These are phyloP conservation scores for Sugiyamaella japonica DNA, from an alignment of 1,139 yeast species.

Conservation along the genomic window DNA sequence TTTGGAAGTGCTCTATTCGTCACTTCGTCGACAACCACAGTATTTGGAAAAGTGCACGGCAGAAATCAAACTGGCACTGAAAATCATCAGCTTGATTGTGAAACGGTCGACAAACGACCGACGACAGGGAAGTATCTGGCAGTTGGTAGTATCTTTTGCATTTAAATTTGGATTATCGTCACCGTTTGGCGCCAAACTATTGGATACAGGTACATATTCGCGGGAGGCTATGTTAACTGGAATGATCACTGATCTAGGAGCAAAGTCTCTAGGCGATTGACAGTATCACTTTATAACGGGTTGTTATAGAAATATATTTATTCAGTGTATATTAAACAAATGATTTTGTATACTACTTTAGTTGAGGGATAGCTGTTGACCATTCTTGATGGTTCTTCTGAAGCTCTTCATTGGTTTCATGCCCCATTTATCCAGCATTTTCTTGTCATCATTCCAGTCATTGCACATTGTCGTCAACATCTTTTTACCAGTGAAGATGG, in stretches of 20 bases:
- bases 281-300: neutral
- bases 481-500: conserved; percentile 77
- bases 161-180: conserved; percentile 25
- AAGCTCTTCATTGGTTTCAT: conserved; percentile 65
- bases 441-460: conserved; percentile 81
- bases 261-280: neutral
- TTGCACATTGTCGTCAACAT: conserved; percentile 83
- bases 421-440: conserved; percentile 71
- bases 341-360: neutral
- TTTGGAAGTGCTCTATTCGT: conserved; percentile 33
- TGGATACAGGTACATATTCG: neutral
- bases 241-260: conserved; percentile 11
- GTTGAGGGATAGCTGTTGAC: conserved; percentile 3
- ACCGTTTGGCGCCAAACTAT: conserved; percentile 18
- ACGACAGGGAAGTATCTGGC: conserved; percentile 28
- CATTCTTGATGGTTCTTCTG: conserved; percentile 23
- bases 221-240: conserved; percentile 5
- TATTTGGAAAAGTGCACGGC: conserved; percentile 21
- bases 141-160: conserved; percentile 27
- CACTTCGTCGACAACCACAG: conserved; percentile 26
- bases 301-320: conserved; percentile 8
- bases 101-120: conserved; percentile 20
- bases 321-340: conserved; percentile 1
- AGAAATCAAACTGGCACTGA: conserved; percentile 26
- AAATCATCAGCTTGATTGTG: conserved; percentile 24